Base-by-base conservation (phyloP, 23 red algal genomes). In the Gracilaria caudata region DNA sequence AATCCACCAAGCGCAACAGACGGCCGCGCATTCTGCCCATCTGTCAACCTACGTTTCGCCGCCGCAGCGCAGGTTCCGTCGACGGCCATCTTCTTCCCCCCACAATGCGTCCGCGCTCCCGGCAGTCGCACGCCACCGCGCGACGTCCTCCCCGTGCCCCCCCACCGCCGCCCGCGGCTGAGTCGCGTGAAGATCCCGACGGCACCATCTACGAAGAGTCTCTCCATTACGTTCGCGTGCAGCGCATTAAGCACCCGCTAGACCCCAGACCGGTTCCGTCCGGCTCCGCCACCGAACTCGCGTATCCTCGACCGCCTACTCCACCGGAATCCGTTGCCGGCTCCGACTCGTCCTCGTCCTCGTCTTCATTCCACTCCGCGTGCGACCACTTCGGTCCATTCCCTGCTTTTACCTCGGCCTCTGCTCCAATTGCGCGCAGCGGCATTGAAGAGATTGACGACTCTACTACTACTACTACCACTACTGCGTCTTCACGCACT, bases 191-290 rank as follows among this genome's bases (percentile, higher is more conserved):
- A 38, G 77, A 57, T 80, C 33, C 77, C 14, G 34, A 80, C 77
- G 77, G 39, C 47, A 51, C 77, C 35, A 38, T 43, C 56, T 80
- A 57, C 51, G 77, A 80, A 23, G 77, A 80, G 46, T 57, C 77
- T 2, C 51, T 80, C 51, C 77, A 80, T 35, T 80, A 57, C 51
- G 77, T 80, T 5, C 43, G 77, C 38, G 35, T 80, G 38, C 70
- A 75, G 37, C 39, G 70, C 10, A 75, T 75, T 19, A 75, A 75
- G 43, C 70, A 75, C 43, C 70, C 70, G 29, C 40, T 75, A 4
- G 70, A 75, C 70, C 43, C 26, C n/a, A 43, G 70, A 9, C 70
- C 56, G 46, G 46, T 43, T 33, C 77, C 51, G 21, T 23, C 51
- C 19, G n/a, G n/a, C 14, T 57, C 51, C 28, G 4, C 51, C 51